These are phyloP conservation scores for Jaenimonas drosophilae DNA, from an alignment of 208 protist genomes.

Conservation along the genomic window DNA sequence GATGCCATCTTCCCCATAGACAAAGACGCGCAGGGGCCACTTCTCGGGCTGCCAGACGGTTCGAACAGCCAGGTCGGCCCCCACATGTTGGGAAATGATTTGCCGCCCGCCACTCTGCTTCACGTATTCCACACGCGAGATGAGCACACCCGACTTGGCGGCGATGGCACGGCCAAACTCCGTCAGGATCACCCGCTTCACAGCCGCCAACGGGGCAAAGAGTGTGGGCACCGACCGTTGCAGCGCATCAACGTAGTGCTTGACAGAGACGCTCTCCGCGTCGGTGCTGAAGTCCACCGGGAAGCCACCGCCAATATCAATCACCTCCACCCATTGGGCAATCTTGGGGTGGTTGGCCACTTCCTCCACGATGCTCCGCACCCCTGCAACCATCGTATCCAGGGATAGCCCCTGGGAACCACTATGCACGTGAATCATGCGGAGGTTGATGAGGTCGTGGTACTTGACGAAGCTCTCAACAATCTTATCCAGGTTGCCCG, in stretches of 20 bases:
- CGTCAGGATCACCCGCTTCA: slow-evolving; percentile 30
- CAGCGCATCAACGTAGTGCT: slow-evolving; percentile 26
- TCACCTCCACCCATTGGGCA: slow-evolving; percentile 13
- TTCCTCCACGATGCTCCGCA: slow-evolving; percentile 20
- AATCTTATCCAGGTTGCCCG: slow-evolving; percentile 25
- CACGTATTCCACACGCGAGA: slow-evolving; percentile 59
- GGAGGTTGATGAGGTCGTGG: slow-evolving; percentile 33
- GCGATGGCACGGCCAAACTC: slow-evolving; percentile 55
- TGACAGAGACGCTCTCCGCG: slow-evolving; percentile 17
- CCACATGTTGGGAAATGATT: slow-evolving; percentile 46
- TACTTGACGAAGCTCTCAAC: slow-evolving; percentile 18
- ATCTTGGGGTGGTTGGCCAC: slow-evolving; percentile 16
- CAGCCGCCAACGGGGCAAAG: slow-evolving; percentile 8
- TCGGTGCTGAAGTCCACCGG: slow-evolving; percentile 44
- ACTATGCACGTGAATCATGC: slow-evolving; percentile 56
- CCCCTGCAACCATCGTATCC: slow-evolving; percentile 39
- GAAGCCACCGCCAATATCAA: slow-evolving; percentile 59
- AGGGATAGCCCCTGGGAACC: slow-evolving; percentile 54
- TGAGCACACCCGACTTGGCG: slow-evolving; percentile 39
- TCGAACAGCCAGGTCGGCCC: slow-evolving; percentile 57
- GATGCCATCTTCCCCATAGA: slow-evolving; percentile 16
- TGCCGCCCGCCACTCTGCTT: slow-evolving; percentile 34
- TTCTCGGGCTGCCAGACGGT: slow-evolving; percentile 59
- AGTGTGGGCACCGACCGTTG: slow-evolving; percentile 18
- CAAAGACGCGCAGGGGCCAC: slow-evolving; percentile 50